These are phyloP conservation scores for Microdochium bolleyi DNA, from an alignment of 2,329 filamentous ascomycete species.

Conservation along the genomic window DNA sequence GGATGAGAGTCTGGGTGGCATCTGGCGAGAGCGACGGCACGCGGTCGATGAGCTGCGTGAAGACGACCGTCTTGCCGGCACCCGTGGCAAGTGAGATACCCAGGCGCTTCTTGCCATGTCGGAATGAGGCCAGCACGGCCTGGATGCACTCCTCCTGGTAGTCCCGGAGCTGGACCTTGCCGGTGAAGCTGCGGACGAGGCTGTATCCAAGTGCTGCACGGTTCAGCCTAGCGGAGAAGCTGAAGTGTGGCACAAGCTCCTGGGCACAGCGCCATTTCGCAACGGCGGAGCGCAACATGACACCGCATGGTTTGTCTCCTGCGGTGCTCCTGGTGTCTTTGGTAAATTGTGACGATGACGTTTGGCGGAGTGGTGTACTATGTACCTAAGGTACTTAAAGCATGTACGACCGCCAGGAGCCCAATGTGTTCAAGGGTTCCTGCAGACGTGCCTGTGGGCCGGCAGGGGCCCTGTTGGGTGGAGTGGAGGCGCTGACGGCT, in stretches of 20 bases:
- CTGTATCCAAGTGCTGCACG: not conserved
- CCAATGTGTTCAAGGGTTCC: too few relatives aligned
- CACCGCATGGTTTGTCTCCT: not conserved
- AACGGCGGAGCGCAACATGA: not conserved
- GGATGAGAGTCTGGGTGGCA: constrained; percentile 74
- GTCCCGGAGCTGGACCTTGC: constrained; percentile 55
- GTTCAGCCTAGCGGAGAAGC: not conserved
- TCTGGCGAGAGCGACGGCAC: constrained; percentile 46
- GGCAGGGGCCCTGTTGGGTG: too few relatives aligned
- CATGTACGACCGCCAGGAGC: too few relatives aligned
- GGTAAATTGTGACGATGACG: not conserved
- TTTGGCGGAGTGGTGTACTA: not conserved
- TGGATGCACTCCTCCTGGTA: constrained; percentile 93
- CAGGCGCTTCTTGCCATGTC: constrained; percentile 66
- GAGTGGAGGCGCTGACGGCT: not conserved
- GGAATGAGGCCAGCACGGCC: constrained; percentile 63
- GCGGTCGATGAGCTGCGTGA: constrained; percentile 86
- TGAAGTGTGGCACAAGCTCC: not conserved
- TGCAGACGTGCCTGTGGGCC: too few relatives aligned
- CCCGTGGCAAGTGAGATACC: constrained; percentile 84
- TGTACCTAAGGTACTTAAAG: not conserved
- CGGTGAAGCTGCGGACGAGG: not conserved
- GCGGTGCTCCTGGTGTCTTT: not conserved
- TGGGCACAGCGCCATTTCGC: not conserved
- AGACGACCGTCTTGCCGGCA: constrained; percentile 90